These are phyloP conservation scores for Fraxinus anomala DNA, from an alignment of 257 asterid genomes.

Conservation along the genomic window DNA sequence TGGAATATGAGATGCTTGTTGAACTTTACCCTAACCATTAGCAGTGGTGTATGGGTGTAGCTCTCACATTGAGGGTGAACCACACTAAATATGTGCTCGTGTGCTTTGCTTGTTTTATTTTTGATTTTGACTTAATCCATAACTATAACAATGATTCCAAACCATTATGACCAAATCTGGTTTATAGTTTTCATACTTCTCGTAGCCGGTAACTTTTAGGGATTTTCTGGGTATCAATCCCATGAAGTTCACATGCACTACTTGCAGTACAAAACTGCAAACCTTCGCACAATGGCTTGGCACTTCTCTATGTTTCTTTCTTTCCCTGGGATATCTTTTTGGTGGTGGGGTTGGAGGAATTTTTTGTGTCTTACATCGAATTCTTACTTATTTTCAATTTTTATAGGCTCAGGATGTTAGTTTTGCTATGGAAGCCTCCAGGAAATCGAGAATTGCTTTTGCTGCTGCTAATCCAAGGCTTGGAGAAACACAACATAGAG, in stretches of 20 bases:
- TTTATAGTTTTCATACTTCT: not conserved
- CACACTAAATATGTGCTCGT: not conserved
- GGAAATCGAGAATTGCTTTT: conserved; percentile 74
- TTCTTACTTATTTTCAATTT: conserved; percentile 22
- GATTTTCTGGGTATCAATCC: conserved; percentile 3
- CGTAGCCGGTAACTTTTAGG: not conserved
- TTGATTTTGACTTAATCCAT: not conserved
- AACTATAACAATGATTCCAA: not conserved
- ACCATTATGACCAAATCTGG: not conserved
- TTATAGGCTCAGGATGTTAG: conserved; percentile 79
- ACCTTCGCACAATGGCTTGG: not conserved
- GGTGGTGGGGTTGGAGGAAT: not conserved
- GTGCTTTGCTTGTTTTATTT: not conserved
- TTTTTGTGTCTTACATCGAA: conserved; percentile 1
- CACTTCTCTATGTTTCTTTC: not conserved
- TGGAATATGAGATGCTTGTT: not conserved
- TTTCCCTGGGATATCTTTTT: not conserved
- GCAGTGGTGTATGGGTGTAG: not conserved
- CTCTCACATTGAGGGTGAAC: not conserved
- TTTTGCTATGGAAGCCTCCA: conserved; percentile 93
- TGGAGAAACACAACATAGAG: conserved; percentile 57
- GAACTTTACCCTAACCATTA: not conserved
- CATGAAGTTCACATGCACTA: conserved; percentile 9
- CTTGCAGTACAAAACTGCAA: not conserved
- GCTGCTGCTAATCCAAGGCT: conserved; percentile 66